Evolutionary conservation across 139 green algal species (phyloP).

Genomic region (Chlamydomonas sphaeroides): DNA sequence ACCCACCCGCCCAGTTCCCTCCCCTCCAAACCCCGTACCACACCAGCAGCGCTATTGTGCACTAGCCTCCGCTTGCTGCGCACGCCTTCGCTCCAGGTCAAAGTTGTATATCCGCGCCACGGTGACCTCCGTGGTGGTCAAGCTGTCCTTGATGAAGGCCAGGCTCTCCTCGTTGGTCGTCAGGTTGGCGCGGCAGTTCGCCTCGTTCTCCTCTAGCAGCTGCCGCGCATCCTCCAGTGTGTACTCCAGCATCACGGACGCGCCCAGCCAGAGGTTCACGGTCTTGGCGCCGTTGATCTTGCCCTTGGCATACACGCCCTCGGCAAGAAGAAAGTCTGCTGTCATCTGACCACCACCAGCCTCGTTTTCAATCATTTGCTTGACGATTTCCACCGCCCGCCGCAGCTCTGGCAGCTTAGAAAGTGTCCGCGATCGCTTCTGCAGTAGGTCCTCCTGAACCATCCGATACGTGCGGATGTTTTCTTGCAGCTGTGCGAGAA

Average conservation of each 20-base stretch:
- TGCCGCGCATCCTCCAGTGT: conserved; percentile 67
- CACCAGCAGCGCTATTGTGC: neutral
- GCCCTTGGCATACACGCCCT: conserved; percentile 68
- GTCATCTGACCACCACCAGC: conserved; percentile 13
- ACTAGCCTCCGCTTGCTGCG: conserved; percentile 21
- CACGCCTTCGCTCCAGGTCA: conserved; percentile 56
- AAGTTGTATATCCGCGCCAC: conserved; percentile 68
- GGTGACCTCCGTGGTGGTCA: conserved; percentile 72
- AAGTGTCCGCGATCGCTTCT: conserved; percentile 55
- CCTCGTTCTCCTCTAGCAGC: conserved; percentile 65
- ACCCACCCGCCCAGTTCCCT: too few species aligned
- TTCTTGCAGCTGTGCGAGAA: conserved; percentile 56
- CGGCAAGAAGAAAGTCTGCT: conserved; percentile 73
- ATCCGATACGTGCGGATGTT: conserved; percentile 54
- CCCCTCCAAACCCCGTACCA: too few species aligned
- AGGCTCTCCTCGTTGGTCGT: conserved; percentile 57
- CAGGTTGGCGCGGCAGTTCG: conserved; percentile 56
- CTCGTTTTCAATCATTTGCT: conserved; percentile 49
- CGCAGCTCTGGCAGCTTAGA: conserved; percentile 69
- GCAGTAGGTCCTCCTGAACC: conserved; percentile 59
- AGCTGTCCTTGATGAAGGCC: conserved; percentile 47
- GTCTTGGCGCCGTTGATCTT: conserved; percentile 54
- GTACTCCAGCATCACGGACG: conserved; percentile 87
- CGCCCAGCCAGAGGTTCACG: conserved; percentile 85
- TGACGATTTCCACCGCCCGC: conserved; percentile 68